These are phyloP conservation scores for Aspergillus sp. DNA, from an alignment of 2,329 filamentous ascomycete species.

Conservation along the genomic window DNA sequence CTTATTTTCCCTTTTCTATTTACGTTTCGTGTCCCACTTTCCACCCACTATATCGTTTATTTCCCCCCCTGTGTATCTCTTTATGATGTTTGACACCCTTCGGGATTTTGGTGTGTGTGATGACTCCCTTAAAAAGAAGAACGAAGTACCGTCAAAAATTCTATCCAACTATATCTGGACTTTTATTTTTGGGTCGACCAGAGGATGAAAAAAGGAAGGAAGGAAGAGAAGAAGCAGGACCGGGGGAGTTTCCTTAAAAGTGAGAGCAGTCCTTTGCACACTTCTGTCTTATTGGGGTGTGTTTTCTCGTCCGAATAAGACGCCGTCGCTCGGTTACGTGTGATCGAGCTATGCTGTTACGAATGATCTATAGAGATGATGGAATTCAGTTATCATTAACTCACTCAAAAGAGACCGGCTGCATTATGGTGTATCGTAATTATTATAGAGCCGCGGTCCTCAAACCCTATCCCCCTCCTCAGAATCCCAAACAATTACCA, in stretches of 20 bases:
- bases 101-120: conserved; percentile 10
- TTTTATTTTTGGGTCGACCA: conserved; percentile 1
- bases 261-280: not conserved
- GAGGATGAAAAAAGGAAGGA: not conserved
- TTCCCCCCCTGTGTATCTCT: conserved; percentile 13
- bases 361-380: conserved; percentile 46
- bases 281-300: not conserved
- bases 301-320: not conserved
- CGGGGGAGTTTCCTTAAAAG: not conserved
- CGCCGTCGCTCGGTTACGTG: conserved; percentile 15
- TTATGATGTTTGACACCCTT: conserved; percentile 20
- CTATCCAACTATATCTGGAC: conserved; percentile 6
- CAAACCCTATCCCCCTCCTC: not conserved
- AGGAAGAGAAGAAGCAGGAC: not conserved
- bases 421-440: too few species aligned
- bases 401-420: not conserved
- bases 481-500: not conserved
- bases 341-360: conserved; percentile 42
- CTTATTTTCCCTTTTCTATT: conserved; percentile 19
- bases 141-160: conserved; percentile 7
- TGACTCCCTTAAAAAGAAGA: conserved; percentile 1
- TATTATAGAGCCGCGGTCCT: too few species aligned
- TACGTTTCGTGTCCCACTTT: conserved; percentile 19
- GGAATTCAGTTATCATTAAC: conserved; percentile 23
- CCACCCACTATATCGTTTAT: conserved; percentile 9